A percentile compares a stretch with the other conserved stretches of the same genome.
Conservation (phyloP, 2,329 filamentous ascomycete species). For the Acrocalymma vagum region DNA sequence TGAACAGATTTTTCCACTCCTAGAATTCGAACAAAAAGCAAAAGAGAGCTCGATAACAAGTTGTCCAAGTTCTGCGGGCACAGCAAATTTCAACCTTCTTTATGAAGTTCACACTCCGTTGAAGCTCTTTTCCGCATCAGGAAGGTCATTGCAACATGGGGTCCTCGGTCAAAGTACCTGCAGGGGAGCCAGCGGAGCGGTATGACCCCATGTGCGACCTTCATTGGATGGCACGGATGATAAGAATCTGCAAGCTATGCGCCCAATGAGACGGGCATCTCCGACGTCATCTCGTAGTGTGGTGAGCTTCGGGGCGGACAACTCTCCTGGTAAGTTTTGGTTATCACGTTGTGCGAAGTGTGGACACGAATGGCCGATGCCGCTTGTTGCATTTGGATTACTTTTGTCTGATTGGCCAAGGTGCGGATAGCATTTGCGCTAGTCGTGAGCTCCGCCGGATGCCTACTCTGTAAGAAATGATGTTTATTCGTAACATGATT, state of each 20-base stretch:
- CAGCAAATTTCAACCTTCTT: constrained; percentile 14
- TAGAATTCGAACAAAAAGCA: constrained; percentile 2
- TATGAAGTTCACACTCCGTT: constrained; percentile 18
- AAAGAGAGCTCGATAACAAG: constrained; percentile 6
- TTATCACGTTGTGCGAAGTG: too few species aligned
- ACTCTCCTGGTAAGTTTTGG: too few species aligned
- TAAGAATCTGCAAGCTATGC: constrained; percentile 28
- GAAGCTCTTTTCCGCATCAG: constrained; percentile 40
- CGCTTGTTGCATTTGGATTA: too few species aligned
- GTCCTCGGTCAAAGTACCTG: constrained; percentile 40
- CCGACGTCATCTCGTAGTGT: constrained; percentile 19
- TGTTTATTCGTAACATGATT: too few species aligned
- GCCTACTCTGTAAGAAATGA: too few species aligned
- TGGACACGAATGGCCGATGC: too few species aligned
- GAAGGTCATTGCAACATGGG: constrained; percentile 35
- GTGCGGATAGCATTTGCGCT: too few species aligned
- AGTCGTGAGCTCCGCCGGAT: too few species aligned
- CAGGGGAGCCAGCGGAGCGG: constrained; percentile 28
- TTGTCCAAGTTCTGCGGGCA: constrained; percentile 11
- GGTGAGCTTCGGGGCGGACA: too few species aligned
- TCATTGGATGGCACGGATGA: constrained; percentile 38
- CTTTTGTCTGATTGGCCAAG: too few species aligned
- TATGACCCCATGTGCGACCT: constrained; percentile 36
- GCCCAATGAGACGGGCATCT: constrained; percentile 23
- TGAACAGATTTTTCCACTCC: constrained; percentile 3